Conservation (phyloP, 495 filamentous ascomycete genomes). For the Parmelia sp. region DNA sequence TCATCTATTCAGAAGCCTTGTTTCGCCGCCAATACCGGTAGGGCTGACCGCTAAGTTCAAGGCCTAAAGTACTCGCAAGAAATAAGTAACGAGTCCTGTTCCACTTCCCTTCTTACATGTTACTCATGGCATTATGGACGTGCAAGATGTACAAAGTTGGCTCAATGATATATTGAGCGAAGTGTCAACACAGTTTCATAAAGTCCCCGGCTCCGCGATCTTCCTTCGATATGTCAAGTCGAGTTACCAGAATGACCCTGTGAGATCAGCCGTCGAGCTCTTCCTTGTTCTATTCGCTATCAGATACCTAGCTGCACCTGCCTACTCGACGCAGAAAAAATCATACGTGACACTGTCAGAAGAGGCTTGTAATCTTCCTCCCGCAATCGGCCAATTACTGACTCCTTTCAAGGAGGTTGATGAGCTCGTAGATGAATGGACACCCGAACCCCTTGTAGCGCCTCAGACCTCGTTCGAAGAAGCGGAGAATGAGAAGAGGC, state of each 20-base stretch:
- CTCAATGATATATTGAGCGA: conserved; percentile 59
- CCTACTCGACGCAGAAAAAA: conserved; percentile 79
- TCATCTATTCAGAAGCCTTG: not conserved
- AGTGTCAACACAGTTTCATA: conserved; percentile 69
- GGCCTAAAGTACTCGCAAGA: no score
- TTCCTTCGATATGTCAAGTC: conserved; percentile 90
- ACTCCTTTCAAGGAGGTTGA: conserved; percentile 67
- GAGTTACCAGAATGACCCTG: conserved; percentile 94
- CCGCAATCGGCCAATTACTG: not conserved
- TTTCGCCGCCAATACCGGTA: not conserved
- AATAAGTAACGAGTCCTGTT: not conserved
- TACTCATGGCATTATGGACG: conserved; percentile 55
- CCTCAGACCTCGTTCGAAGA: conserved; percentile 65
- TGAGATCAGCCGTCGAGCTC: conserved; percentile 87
- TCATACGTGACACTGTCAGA: conserved; percentile 84
- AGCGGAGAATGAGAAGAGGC: conserved; percentile 73
- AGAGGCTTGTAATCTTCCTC: conserved; percentile 45
- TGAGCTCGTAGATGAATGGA: conserved; percentile 95
- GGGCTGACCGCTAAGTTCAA: conserved; percentile 3
- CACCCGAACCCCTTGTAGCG: conserved; percentile 82
- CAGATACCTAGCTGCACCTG: conserved; percentile 82
- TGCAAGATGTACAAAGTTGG: conserved; percentile 70
- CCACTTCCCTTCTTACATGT: not conserved
- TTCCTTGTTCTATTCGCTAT: conserved; percentile 94
- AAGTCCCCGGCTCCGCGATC: conserved; percentile 87